A percentile compares a stretch with the other conserved stretches of the same genome.
These are phyloP conservation scores for Penicillium sp. DNA, from an alignment of 2,329 filamentous ascomycete genomes.

Conservation along the genomic window DNA sequence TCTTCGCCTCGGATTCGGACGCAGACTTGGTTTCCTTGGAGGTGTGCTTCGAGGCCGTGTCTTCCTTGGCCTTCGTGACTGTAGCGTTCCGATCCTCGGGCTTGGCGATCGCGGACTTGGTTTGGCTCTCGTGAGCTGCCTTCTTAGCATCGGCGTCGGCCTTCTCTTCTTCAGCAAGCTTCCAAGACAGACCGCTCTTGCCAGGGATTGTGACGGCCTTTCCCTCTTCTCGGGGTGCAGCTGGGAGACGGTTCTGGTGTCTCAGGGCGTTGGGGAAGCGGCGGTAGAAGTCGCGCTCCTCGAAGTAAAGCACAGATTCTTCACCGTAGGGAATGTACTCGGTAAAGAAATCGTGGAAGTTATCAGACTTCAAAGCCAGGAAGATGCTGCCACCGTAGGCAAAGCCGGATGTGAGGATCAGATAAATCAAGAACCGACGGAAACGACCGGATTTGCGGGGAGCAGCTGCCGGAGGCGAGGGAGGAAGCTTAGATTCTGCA, in stretches of 20 bases:
- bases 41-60: constrained; percentile 27
- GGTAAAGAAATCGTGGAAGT: constrained; percentile 99
- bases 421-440: constrained; percentile 71
- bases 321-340: constrained; percentile 95
- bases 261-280: constrained; percentile 64
- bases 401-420: constrained; percentile 72
- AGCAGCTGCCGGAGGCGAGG: constrained; percentile 44
- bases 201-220: constrained; percentile 78
- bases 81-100: constrained; percentile 29
- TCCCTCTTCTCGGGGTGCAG: constrained; percentile 51
- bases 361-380: constrained; percentile 91
- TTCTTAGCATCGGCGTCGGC: constrained; percentile 58
- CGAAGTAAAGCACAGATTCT: constrained; percentile 89
- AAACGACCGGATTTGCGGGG: constrained; percentile 69
- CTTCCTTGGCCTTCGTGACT: constrained; percentile 34
- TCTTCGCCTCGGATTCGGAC: constrained; percentile 23
- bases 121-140: constrained; percentile 39
- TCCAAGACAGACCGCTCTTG: constrained; percentile 81
- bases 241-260: constrained; percentile 45
- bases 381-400: constrained; percentile 86
- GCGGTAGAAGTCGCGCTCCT: constrained; percentile 89
- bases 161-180: constrained; percentile 63
- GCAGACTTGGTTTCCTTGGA: constrained; percentile 20
- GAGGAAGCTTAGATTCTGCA: constrained; percentile 38
- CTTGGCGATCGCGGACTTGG: constrained; percentile 28